Percentiles rank a stretch among this genome's conserved stretches.
Evolutionary conservation across 1,139 yeast species (phyloP).

Genomic region (Candida glucosophila): DNA sequence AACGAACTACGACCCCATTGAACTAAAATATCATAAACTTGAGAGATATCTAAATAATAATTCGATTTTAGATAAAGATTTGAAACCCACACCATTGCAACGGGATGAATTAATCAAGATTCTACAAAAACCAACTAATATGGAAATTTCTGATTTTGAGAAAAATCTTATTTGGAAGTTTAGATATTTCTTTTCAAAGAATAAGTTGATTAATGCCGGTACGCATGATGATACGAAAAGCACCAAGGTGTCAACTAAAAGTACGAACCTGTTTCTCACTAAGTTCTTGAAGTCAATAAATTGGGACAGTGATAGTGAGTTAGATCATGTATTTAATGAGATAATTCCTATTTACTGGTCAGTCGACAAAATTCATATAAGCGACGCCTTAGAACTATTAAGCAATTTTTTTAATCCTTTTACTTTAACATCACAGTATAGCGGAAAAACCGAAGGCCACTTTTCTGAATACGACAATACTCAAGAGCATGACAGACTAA

Average conservation of each 20-base stretch:
- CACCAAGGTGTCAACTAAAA: constrained; percentile 5
- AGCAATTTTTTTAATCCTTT: constrained; percentile 58
- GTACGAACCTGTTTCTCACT: constrained; percentile 51
- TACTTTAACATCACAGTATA: constrained; percentile 16
- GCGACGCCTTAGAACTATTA: constrained; percentile 83
- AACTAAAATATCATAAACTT: constrained; percentile 72
- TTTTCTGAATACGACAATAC: constrained; percentile 7
- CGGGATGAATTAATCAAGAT: constrained; percentile 67
- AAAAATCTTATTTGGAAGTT: constrained; percentile 89
- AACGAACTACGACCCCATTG: constrained; percentile 62
- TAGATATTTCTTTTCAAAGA: constrained; percentile 74
- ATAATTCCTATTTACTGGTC: constrained; percentile 38
- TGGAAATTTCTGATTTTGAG: constrained; percentile 72
- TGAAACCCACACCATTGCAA: constrained; percentile 80
- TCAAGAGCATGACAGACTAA: constrained; percentile 23
- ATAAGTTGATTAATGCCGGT: constrained; percentile 21
- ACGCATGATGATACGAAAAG: constrained; percentile 8
- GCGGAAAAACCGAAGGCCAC: constrained; percentile 2
- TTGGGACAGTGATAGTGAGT: constrained; percentile 80
- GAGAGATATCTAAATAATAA: constrained; percentile 73
- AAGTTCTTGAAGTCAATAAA: constrained; percentile 82
- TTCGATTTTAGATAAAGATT: constrained; percentile 69
- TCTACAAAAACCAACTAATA: constrained; percentile 73
- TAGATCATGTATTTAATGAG: constrained; percentile 63
- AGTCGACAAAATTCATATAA: constrained; percentile 72